Evolutionary conservation across 495 filamentous ascomycete genomes (phyloP).

Genomic region (Cercophora scortea): DNA sequence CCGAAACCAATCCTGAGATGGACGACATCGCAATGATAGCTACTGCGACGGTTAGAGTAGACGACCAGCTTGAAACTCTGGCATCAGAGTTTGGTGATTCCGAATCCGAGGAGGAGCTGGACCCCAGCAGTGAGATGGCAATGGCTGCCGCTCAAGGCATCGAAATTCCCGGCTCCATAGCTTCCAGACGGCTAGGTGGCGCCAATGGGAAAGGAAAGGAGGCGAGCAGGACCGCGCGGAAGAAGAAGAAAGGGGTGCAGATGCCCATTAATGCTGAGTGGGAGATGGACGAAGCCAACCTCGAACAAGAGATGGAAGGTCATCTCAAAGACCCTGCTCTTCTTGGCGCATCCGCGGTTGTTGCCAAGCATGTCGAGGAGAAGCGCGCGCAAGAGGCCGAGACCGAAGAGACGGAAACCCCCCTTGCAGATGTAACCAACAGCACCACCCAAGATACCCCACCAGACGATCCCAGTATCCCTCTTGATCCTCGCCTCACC

Average conservation of each 20-base stretch:
- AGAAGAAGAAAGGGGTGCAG: constrained; percentile 8
- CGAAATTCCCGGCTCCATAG: constrained; percentile 5
- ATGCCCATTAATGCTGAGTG: constrained; percentile 38
- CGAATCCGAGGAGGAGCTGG: constrained; percentile 21
- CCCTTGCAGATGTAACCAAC: background rate
- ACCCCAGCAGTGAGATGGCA: constrained; percentile 24
- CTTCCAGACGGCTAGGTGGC: background rate
- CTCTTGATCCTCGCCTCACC: background rate
- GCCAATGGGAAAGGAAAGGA: background rate
- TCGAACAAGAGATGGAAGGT: constrained; percentile 45
- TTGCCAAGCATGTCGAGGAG: constrained; percentile 22
- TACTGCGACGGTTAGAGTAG: constrained; percentile 2
- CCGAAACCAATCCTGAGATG: constrained; percentile 1
- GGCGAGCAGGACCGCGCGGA: background rate
- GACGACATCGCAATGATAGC: constrained; percentile 8
- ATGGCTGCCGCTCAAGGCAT: constrained; percentile 25
- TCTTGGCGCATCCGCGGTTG: constrained; percentile 29
- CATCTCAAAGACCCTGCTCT: constrained; percentile 38
- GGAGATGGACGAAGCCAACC: constrained; percentile 37
- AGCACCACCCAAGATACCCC: background rate
- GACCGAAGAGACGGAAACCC: background rate
- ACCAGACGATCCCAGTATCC: background rate
- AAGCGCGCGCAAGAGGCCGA: constrained; percentile 13
- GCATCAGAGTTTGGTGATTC: constrained; percentile 29
- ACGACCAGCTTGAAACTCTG: constrained; percentile 18